Evolutionary conservation across 768 basidiomycete genomes (phyloP).

Genomic region (Hortiboletus campestris): DNA sequence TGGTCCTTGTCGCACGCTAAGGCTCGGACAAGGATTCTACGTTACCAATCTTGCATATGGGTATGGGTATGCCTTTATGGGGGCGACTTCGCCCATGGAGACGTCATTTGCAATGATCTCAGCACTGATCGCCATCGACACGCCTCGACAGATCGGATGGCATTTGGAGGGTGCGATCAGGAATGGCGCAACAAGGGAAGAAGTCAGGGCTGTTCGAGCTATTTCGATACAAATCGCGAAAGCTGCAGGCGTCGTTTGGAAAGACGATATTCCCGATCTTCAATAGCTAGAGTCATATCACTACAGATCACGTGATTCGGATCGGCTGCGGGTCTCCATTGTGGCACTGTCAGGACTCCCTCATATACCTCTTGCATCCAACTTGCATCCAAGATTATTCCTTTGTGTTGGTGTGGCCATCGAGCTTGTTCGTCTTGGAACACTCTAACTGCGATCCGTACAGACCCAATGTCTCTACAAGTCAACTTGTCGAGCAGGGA

Average conservation of each 20-base stretch:
- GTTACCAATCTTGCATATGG: constrained; percentile 57
- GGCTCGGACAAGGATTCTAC: constrained; percentile 45
- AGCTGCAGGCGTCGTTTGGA: constrained; percentile 52
- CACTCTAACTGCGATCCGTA: neutral
- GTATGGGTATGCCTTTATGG: constrained; percentile 48
- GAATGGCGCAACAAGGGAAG: constrained; percentile 51
- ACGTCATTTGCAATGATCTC: constrained; percentile 62
- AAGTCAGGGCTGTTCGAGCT: constrained; percentile 51
- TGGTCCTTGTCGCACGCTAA: neutral
- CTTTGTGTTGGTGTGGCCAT: neutral
- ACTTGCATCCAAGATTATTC: neutral
- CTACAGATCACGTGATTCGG: constrained; percentile 17
- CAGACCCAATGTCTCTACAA: constrained; percentile 65
- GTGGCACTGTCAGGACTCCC: neutral
- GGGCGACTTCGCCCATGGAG: constrained; percentile 48
- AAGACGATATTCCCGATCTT: constrained; percentile 47
- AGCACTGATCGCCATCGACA: constrained; percentile 58
- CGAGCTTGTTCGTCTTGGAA: neutral
- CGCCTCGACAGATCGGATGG: constrained; percentile 65
- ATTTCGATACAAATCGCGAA: constrained; percentile 53
- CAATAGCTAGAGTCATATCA: neutral
- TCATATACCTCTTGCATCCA: neutral
- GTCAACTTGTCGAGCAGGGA: constrained; percentile 75
- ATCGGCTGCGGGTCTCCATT: neutral
- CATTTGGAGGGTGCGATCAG: constrained; percentile 57